A percentile compares a stretch with the other conserved stretches of the same genome.
These are phyloP conservation scores for Acer campestre DNA, from an alignment of 345 rosid genomes.

Conservation along the genomic window DNA sequence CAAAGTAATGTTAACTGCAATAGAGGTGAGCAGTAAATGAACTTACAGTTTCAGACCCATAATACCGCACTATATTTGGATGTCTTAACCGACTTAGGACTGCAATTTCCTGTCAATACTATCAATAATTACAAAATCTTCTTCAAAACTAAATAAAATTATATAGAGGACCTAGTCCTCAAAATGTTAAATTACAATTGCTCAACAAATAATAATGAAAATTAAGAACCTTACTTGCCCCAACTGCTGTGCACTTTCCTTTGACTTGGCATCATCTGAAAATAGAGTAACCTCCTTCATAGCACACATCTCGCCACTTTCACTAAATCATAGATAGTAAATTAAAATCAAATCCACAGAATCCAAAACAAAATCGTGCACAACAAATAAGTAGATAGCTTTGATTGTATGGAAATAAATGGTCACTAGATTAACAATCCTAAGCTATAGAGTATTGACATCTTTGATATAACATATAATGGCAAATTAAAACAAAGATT, in stretches of 20 bases:
- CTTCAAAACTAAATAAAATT: neutral
- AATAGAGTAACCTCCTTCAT: slow-evolving; percentile 84
- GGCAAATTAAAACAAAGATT: neutral
- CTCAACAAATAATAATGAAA: neutral
- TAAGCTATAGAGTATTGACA: neutral
- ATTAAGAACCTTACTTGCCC: slow-evolving; percentile 51
- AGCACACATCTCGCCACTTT: slow-evolving; percentile 87
- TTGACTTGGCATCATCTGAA: slow-evolving; percentile 82
- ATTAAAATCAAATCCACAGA: slow-evolving; percentile 13
- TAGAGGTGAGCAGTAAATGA: neutral
- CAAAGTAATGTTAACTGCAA: neutral
- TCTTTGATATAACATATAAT: neutral
- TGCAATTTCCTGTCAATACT: slow-evolving; percentile 57
- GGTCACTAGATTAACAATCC: neutral
- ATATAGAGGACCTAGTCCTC: neutral
- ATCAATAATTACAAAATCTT: slow-evolving; percentile 4
- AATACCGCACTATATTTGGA: slow-evolving; percentile 80
- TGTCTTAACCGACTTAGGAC: slow-evolving; percentile 68
- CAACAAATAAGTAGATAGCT: neutral
- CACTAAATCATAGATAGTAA: slow-evolving; percentile 40
- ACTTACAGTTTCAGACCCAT: slow-evolving; percentile 76
- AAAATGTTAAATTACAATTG: neutral
- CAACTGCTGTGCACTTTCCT: slow-evolving; percentile 73
- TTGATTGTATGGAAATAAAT: neutral
- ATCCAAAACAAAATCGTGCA: neutral